Conservation (phyloP, 768 basidiomycete species). For the Rubroboletus satanas region DNA sequence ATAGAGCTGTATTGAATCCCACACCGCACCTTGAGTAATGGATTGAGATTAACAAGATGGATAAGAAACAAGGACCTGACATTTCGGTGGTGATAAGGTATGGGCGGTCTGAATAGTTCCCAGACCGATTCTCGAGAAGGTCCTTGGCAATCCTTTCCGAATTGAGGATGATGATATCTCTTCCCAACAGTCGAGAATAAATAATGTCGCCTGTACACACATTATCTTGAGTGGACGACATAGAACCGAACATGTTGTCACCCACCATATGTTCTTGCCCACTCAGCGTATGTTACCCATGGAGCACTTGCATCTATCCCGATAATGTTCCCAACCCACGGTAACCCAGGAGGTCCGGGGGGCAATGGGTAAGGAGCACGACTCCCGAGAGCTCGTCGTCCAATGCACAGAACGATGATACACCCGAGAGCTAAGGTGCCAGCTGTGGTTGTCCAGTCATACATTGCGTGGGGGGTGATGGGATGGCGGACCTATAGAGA, state of each 20-base stretch:
- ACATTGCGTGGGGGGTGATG: background rate
- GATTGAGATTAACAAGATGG: background rate
- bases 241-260: background rate
- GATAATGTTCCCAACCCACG: slow-evolving; percentile 7
- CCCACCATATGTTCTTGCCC: slow-evolving; percentile 8
- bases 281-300: slow-evolving; percentile 8
- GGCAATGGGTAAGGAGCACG: background rate
- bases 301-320: background rate
- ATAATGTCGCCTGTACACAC: background rate
- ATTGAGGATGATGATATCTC: slow-evolving; percentile 8
- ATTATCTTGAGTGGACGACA: too few relatives aligned
- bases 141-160: slow-evolving; percentile 8
- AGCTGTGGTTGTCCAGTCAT: background rate
- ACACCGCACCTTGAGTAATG: slow-evolving; percentile 9
- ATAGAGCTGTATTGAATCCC: slow-evolving; percentile 10
- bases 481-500: background rate
- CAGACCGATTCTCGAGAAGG: slow-evolving; percentile 1
- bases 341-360: slow-evolving; percentile 11
- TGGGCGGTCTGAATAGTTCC: slow-evolving; percentile 9
- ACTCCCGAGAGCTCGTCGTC: background rate
- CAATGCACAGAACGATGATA: background rate
- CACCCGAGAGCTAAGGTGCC: background rate
- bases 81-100: background rate
- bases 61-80: background rate
- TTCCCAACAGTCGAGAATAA: background rate